Evolutionary conservation across 495 filamentous ascomycete genomes (phyloP).

Genomic region (Aspergillus funiculosus): DNA sequence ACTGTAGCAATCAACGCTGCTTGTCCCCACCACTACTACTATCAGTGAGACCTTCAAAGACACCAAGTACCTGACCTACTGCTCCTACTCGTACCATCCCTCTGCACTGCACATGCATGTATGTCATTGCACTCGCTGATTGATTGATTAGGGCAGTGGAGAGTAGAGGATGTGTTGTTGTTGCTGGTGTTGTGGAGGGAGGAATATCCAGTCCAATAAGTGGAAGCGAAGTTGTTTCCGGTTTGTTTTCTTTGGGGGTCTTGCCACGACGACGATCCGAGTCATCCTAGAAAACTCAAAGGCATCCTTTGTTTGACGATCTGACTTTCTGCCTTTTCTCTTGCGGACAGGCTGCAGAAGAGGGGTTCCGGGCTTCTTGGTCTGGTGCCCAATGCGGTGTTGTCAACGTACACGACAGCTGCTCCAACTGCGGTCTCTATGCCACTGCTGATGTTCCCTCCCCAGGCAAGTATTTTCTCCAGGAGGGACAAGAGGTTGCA

Average conservation of each 20-base stretch:
- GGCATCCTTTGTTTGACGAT: background rate
- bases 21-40: background rate
- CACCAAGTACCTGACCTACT: too few relatives aligned
- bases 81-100: too few relatives aligned
- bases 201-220: background rate
- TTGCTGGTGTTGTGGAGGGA: background rate
- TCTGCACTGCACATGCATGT: background rate
- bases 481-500: too few relatives aligned
- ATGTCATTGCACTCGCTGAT: background rate
- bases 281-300: background rate
- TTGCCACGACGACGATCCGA: constrained; percentile 5
- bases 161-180: constrained; percentile 3
- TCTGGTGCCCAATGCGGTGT: too few relatives aligned
- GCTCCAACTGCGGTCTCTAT: too few relatives aligned
- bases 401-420: too few relatives aligned
- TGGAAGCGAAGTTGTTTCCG: constrained; percentile 1
- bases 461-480: too few relatives aligned
- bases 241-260: constrained; percentile 1
- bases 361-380: too few relatives aligned
- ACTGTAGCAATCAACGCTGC: background rate
- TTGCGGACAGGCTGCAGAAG: too few relatives aligned
- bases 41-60: background rate
- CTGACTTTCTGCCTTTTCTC: too few relatives aligned
- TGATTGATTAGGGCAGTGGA: constrained; percentile 6
- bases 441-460: too few relatives aligned